Evolutionary conservation across 768 basidiomycete species (phyloP).

Genomic region (Leccinum pellstonianum): DNA sequence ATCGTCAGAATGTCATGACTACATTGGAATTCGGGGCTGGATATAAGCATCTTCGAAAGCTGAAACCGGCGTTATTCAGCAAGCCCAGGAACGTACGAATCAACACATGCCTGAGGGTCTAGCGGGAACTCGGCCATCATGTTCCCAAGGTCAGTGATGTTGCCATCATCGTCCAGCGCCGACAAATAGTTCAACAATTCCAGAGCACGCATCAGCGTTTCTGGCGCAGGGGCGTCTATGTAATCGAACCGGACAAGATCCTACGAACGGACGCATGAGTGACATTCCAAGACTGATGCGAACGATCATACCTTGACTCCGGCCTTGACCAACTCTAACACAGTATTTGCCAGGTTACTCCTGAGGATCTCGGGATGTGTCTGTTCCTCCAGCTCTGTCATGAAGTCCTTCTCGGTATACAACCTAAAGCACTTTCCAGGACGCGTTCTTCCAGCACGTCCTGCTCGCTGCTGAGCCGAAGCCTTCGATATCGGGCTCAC

Average conservation of each 20-base stretch:
- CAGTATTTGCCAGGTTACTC: constrained; percentile 90
- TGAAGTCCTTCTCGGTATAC: constrained; percentile 97
- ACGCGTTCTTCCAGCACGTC: constrained; percentile 92
- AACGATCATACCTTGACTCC: constrained; percentile 68
- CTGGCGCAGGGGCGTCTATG: constrained; percentile 91
- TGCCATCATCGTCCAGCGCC: constrained; percentile 92
- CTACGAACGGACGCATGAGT: constrained; percentile 20
- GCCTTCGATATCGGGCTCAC: constrained; percentile 97
- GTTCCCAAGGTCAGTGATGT: constrained; percentile 78
- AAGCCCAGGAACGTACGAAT: not conserved
- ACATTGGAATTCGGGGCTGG: constrained; percentile 93
- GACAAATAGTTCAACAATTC: constrained; percentile 91
- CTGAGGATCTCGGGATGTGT: constrained; percentile 95
- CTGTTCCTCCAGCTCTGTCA: constrained; percentile 93
- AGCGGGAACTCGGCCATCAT: constrained; percentile 99
- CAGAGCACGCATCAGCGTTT: constrained; percentile 95
- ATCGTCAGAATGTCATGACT: constrained; percentile 95
- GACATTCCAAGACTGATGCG: not conserved
- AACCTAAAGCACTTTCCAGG: constrained; percentile 97
- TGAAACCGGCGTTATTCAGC: constrained; percentile 4
- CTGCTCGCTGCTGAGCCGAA: constrained; percentile 92
- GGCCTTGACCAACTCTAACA: constrained; percentile 90
- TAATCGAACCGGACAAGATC: constrained; percentile 89
- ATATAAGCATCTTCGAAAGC: constrained; percentile 92
- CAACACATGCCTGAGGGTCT: constrained; percentile 79